phyloP scores from a whole-genome alignment of 2,329 filamentous ascomycete genomes.

The Onygena corvina region DNA sequence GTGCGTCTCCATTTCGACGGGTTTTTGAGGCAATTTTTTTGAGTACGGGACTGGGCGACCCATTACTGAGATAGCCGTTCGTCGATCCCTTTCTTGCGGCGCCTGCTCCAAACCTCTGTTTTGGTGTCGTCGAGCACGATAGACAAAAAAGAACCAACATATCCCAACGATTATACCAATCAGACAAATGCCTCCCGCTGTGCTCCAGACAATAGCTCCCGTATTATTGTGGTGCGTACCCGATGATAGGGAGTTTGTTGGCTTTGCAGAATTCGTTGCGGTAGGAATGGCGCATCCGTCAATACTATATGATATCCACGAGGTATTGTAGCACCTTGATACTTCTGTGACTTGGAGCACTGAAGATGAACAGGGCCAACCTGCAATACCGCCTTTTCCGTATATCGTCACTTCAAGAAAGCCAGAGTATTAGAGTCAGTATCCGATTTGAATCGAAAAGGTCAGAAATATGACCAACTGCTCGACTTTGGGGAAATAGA shows the following conservation, averaged over 20 bases:
- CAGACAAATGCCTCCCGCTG: background rate
- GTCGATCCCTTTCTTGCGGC: background rate
- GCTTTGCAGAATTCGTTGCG: background rate
- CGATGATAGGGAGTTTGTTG: background rate
- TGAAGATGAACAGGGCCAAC: background rate
- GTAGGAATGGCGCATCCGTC: background rate
- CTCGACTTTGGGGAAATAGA: background rate
- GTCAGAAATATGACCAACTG: background rate
- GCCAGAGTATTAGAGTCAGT: background rate
- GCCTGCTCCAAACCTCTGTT: background rate
- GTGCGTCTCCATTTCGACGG: background rate
- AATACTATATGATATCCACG: conserved; percentile 6
- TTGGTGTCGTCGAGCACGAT: background rate
- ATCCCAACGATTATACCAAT: background rate
- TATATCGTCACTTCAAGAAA: conserved; percentile 2
- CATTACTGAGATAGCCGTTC: too few species aligned
- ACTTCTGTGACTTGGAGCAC: background rate
- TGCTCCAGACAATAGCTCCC: background rate
- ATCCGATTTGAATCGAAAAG: background rate
- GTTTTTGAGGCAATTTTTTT: background rate
- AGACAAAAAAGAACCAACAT: background rate
- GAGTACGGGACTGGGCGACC: background rate
- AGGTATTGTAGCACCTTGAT: conserved; percentile 4
- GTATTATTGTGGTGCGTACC: background rate
- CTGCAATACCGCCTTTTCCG: background rate